Evolutionary conservation across 805 yeast genomes (phyloP).

Genomic region (Lipomyces chichibuensis): DNA sequence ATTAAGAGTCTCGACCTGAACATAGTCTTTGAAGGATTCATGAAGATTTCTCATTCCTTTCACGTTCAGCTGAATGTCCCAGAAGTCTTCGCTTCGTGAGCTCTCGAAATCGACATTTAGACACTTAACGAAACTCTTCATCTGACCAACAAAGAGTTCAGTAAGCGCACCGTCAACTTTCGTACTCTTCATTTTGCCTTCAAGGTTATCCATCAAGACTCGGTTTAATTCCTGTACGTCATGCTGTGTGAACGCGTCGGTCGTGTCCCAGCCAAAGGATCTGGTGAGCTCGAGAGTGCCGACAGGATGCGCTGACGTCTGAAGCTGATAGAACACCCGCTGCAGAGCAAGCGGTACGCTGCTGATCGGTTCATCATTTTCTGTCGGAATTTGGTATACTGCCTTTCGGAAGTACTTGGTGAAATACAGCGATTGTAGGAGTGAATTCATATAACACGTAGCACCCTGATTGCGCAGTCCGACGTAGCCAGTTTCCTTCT

Average conservation of each 20-base stretch:
- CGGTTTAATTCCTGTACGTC: conserved; percentile 97
- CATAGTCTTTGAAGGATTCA: conserved; percentile 81
- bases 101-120: conserved; percentile 91
- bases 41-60: conserved; percentile 72
- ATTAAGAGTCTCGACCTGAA: conserved; percentile 82
- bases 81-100: conserved; percentile 87
- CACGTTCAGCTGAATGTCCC: conserved; percentile 97
- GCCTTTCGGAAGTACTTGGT: conserved; percentile 80
- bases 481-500: conserved; percentile 82
- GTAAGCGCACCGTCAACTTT: conserved; percentile 72
- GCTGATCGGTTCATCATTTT: conserved; percentile 54
- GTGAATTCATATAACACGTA: conserved; percentile 92
- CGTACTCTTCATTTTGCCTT: conserved; percentile 87
- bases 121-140: conserved; percentile 94
- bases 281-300: conserved; percentile 85
- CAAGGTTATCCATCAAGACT: conserved; percentile 91
- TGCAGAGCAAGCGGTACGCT: conserved; percentile 85
- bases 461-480: conserved; percentile 98
- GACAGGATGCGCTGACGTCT: conserved; percentile 72
- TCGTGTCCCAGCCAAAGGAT: conserved; percentile 96
- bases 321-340: conserved; percentile 78
- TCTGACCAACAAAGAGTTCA: conserved; percentile 90
- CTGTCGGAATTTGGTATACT: conserved; percentile 89
- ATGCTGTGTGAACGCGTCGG: conserved; percentile 95
- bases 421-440: conserved; percentile 85